Conservation (phyloP, 148 eudicot species). For the Limonium bicolor region DNA sequence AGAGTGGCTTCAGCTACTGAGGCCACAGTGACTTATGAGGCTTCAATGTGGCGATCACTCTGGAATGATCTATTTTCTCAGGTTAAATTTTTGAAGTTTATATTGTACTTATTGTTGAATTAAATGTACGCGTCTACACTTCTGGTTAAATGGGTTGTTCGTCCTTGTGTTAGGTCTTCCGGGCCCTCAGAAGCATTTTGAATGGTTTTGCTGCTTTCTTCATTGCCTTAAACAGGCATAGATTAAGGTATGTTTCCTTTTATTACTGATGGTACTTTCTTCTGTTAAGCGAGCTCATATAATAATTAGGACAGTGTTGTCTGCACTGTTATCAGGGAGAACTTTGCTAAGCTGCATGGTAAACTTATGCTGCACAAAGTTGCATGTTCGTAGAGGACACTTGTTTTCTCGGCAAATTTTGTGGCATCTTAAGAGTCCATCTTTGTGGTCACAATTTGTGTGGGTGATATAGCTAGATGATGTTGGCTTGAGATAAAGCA, state of each 20-base stretch:
- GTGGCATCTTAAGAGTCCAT: background rate
- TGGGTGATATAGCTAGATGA: too few species aligned
- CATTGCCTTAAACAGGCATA: conserved; percentile 84
- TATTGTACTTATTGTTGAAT: background rate
- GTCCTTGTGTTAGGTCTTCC: conserved; percentile 44
- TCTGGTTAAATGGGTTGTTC: too few species aligned
- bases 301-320: too few species aligned
- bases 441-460: background rate
- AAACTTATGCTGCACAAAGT: background rate
- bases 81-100: conserved; percentile 20
- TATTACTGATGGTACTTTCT: background rate
- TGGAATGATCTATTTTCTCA: conserved; percentile 90
- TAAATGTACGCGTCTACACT: too few species aligned
- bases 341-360: background rate
- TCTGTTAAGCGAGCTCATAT: too few species aligned
- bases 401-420: background rate
- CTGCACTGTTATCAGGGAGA: too few species aligned
- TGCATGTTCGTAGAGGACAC: background rate
- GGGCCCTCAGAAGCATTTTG: conserved; percentile 74
- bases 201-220: conserved; percentile 87
- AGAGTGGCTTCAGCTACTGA: conserved; percentile 49
- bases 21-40: conserved; percentile 59
- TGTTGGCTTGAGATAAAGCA: background rate
- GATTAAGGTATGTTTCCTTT: conserved; percentile 52
- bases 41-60: conserved; percentile 76